These are phyloP conservation scores for Cladosporium sp. DNA, from an alignment of 2,329 filamentous ascomycete genomes.

Conservation along the genomic window DNA sequence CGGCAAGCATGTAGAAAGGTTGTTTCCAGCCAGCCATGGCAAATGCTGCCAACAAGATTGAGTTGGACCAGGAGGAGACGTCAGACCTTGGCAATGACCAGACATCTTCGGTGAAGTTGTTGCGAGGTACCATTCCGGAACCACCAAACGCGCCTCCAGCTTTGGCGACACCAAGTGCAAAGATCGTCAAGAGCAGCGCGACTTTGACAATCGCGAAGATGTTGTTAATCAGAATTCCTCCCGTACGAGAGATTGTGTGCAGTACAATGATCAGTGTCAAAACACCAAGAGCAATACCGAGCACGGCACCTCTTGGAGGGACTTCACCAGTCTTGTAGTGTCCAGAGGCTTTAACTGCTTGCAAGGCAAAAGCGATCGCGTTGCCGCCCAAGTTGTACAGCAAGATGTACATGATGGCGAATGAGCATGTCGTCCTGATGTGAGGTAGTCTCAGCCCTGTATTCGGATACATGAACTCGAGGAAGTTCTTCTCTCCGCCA, in stretches of 20 bases:
- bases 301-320: constrained; percentile 39
- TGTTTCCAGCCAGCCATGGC: constrained; percentile 49
- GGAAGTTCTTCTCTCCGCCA: constrained; percentile 50
- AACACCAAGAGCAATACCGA: constrained; percentile 57
- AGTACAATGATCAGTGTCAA: constrained; percentile 3
- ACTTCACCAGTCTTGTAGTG: constrained; percentile 26
- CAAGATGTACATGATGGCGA: constrained; percentile 49
- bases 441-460: constrained; percentile 42
- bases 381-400: constrained; percentile 55
- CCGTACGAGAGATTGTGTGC: background rate
- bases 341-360: constrained; percentile 42
- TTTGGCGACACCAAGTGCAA: constrained; percentile 41
- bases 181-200: constrained; percentile 51
- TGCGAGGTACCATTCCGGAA: constrained; percentile 24
- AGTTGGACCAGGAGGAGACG: constrained; percentile 39
- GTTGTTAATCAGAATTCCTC: constrained; percentile 47
- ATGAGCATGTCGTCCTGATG: constrained; percentile 45
- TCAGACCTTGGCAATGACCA: background rate
- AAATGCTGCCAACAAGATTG: constrained; percentile 50
- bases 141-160: constrained; percentile 29
- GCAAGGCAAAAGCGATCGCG: constrained; percentile 50
- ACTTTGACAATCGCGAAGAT: constrained; percentile 55
- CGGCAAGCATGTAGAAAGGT: constrained; percentile 48
- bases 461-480: constrained; percentile 50
- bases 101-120: background rate